Base-by-base conservation (phyloP, 1,284 basidiomycete species). In the Melampsora americana region DNA sequence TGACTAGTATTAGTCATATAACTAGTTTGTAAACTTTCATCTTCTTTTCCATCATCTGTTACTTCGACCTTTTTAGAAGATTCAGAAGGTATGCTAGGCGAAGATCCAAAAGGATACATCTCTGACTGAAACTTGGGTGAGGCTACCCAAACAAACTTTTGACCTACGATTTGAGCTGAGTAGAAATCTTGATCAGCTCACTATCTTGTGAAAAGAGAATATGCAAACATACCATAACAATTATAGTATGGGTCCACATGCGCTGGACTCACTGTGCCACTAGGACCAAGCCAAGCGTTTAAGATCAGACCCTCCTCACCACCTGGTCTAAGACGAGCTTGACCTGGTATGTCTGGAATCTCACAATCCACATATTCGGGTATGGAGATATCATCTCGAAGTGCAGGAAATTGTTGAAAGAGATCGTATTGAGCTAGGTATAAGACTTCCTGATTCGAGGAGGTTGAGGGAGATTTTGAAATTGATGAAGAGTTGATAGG, bases 221-320 rank as follows among this genome's bases (percentile, higher is more conserved):
- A 50, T 35, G 9, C 35, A 18, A 46, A 7, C 20, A 23, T 64
- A 67, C 92, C 88, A 82, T 92, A 98, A 79, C 90, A 87, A 82
- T 99, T 99, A 84, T 88, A 93, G 84, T 90, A 96, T 0, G 94
- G 94, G 82, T 99, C 95, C n/a, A 89, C 92, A 83, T 99, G 95
- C 1, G 95, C 92, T 3, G 95, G 95, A 11, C 91, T 92, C 65
- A 90, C 81, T 0, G 91, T 89, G 20, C 87, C 87, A 74, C 84
- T 85, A 0, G 91, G 92, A 0, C 95, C 95, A 0, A 98, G 81
- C 95, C 95, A 99, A 2, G 88, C 89, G 81, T 95, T 97, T 53
- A 92, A 83, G 14, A 92, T 86, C 12, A 90, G 84, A 42, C 88
- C 86, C 26, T 92, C 90, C 39, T 88, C 87, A 71, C 90, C 90